Percentiles rank a stretch among this genome's conserved stretches.
phyloP scores from a whole-genome alignment of 2,329 filamentous ascomycete species.

The Calonectria henricotiae region DNA sequence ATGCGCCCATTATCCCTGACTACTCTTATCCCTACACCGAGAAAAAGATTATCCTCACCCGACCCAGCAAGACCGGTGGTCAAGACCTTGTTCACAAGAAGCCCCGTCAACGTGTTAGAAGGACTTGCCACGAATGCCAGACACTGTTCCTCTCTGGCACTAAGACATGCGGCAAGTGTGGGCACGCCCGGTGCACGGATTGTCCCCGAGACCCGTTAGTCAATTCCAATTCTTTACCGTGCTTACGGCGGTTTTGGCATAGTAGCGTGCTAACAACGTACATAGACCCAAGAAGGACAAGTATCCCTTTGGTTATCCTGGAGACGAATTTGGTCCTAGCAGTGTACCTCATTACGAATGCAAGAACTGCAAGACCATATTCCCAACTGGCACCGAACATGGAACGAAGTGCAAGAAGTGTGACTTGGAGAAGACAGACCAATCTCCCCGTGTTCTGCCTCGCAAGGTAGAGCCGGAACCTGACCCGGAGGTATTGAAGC shows the following conservation, averaged over 20 bases:
- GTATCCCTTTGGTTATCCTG: conserved; percentile 80
- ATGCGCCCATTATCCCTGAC: conserved; percentile 69
- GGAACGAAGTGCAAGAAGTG: conserved; percentile 74
- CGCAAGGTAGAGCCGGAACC: conserved; percentile 75
- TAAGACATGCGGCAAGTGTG: conserved; percentile 79
- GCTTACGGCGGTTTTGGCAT: conserved; percentile 25
- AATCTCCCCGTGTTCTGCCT: conserved; percentile 73
- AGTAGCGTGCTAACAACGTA: conserved; percentile 31
- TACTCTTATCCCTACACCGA: conserved; percentile 64
- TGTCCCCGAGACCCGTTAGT: conserved; percentile 87
- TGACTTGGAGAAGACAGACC: conserved; percentile 72
- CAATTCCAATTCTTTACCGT: background rate
- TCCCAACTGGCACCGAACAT: conserved; percentile 67
- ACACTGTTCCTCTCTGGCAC: conserved; percentile 72
- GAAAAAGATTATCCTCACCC: conserved; percentile 71
- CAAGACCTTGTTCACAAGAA: conserved; percentile 82
- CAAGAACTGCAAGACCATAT: conserved; percentile 75
- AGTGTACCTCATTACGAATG: conserved; percentile 73
- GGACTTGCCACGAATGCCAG: conserved; percentile 83
- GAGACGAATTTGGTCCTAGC: conserved; percentile 72
- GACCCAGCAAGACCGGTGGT: conserved; percentile 77
- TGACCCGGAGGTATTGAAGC: conserved; percentile 74
- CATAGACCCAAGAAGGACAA: conserved; percentile 77
- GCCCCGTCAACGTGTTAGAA: conserved; percentile 80
- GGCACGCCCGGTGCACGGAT: conserved; percentile 83